phyloP scores from a whole-genome alignment of 352 stramenopile genomes.

The Hyaloperonospora brassicae region DNA sequence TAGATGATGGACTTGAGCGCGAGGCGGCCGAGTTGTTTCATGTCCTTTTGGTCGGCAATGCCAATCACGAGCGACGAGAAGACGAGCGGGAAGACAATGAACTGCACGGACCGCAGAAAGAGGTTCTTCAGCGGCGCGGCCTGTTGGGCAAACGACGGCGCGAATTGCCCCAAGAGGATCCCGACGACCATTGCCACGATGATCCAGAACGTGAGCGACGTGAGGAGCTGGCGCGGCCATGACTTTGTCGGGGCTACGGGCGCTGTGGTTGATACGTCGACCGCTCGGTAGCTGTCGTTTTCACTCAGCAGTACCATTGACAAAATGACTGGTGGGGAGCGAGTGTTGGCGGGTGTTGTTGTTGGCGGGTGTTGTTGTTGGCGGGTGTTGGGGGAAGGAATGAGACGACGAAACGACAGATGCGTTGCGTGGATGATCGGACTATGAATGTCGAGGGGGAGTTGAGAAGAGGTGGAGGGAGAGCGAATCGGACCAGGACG shows the following conservation, averaged over 20 bases:
- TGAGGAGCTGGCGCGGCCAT: slow-evolving; percentile 26
- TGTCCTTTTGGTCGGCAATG: slow-evolving; percentile 47
- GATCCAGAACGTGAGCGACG: slow-evolving; percentile 60
- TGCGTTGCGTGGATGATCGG: too few species aligned
- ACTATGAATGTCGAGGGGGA: too few species aligned
- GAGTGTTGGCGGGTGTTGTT: too few species aligned
- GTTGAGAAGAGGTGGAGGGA: too few species aligned
- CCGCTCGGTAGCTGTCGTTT: slow-evolving; percentile 15
- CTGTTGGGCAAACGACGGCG: slow-evolving; percentile 39
- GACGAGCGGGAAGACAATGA: slow-evolving; percentile 59
- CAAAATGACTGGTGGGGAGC: too few species aligned
- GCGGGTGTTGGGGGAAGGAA: too few species aligned
- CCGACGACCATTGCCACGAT: slow-evolving; percentile 34
- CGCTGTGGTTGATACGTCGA: slow-evolving; percentile 16
- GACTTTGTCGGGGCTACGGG: slow-evolving; percentile 20
- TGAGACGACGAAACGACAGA: too few species aligned
- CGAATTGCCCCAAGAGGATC: slow-evolving; percentile 40
- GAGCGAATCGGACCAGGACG: too few species aligned
- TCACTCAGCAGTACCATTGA: too few species aligned
- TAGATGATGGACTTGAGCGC: slow-evolving; percentile 57
- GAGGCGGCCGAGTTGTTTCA: slow-evolving; percentile 50
- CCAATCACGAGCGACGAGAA: slow-evolving; percentile 53
- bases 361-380: too few species aligned
- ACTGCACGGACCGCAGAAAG: slow-evolving; percentile 45
- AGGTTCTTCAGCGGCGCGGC: slow-evolving; percentile 47